These are phyloP conservation scores for Candida jianshihensis DNA, from an alignment of 805 yeast species.

Conservation along the genomic window DNA sequence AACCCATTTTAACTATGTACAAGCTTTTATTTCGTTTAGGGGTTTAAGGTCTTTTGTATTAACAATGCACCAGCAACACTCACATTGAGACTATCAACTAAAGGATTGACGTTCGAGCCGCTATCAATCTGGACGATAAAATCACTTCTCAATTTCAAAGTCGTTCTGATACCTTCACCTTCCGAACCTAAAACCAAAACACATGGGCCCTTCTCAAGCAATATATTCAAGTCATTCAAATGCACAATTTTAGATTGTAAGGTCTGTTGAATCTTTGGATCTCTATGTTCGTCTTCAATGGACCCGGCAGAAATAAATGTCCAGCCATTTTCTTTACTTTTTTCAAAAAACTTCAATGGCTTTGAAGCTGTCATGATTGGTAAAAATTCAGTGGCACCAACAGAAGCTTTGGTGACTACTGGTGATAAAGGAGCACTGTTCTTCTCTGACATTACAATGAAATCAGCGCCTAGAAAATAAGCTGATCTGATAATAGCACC, in stretches of 20 bases:
- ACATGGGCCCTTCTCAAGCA: slow-evolving; percentile 48
- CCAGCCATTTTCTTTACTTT: slow-evolving; percentile 58
- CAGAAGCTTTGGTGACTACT: slow-evolving; percentile 70
- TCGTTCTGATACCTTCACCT: slow-evolving; percentile 73
- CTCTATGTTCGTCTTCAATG: slow-evolving; percentile 25
- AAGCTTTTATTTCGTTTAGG: too few relatives aligned
- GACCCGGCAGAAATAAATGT: slow-evolving; percentile 55
- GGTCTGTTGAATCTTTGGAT: slow-evolving; percentile 19
- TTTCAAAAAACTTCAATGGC: slow-evolving; percentile 56
- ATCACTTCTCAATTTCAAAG: slow-evolving; percentile 53
- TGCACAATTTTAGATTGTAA: slow-evolving; percentile 31
- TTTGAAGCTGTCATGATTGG: slow-evolving; percentile 51
- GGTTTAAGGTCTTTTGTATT: slow-evolving; percentile 26
- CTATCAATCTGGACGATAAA: slow-evolving; percentile 29
- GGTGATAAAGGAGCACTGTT: slow-evolving; percentile 75
- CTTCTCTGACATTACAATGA: slow-evolving; percentile 58
- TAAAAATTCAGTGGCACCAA: slow-evolving; percentile 77
- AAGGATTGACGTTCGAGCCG: slow-evolving; percentile 24
- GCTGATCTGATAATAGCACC: slow-evolving; percentile 82
- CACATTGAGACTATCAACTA: slow-evolving; percentile 78
- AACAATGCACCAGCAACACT: slow-evolving; percentile 83
- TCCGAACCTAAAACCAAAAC: slow-evolving; percentile 80
- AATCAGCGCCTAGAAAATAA: slow-evolving; percentile 76
- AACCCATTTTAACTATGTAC: too few relatives aligned
- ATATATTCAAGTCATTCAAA: slow-evolving; percentile 34